phyloP scores from a whole-genome alignment of 371 early-diverging fungal genomes.

The Umbelopsis sp. region DNA sequence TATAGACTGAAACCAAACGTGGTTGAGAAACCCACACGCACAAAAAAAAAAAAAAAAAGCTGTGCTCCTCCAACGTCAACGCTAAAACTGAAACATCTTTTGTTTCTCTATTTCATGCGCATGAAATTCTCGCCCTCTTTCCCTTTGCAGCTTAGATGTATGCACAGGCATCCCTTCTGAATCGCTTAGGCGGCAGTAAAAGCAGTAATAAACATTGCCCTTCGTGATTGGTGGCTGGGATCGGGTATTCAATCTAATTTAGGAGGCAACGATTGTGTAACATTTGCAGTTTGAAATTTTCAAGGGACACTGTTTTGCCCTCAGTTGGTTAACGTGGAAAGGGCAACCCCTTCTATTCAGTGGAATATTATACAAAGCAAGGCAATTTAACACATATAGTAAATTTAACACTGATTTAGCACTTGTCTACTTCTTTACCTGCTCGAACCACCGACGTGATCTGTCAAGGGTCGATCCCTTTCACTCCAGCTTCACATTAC shows the following conservation, averaged over 20 bases:
- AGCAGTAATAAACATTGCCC: not conserved
- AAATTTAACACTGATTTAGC: not conserved
- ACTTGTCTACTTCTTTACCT: not conserved
- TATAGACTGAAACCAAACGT: no score
- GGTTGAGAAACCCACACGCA: no score
- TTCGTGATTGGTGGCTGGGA: not conserved
- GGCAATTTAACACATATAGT: constrained; percentile 3
- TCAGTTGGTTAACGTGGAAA: not conserved
- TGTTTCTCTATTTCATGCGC: not conserved
- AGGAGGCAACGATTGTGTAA: not conserved
- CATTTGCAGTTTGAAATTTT: not conserved
- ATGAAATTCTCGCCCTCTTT: not conserved
- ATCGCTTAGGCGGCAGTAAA: not conserved
- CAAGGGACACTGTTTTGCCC: not conserved
- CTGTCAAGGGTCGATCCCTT: not conserved
- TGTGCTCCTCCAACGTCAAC: not conserved
- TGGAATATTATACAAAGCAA: constrained; percentile 15
- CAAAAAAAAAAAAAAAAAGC: not conserved
- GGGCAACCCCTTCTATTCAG: not conserved
- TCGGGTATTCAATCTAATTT: constrained; percentile 11
- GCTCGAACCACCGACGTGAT: not conserved
- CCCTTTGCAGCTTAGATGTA: no score
- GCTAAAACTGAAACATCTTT: constrained; percentile 7
- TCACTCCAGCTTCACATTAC: not conserved
- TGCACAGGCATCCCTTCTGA: no score